Percentiles rank a stretch among this genome's conserved stretches.
Evolutionary conservation across 345 rosid genomes (phyloP).

Genomic region (Rhizophora apiculata): DNA sequence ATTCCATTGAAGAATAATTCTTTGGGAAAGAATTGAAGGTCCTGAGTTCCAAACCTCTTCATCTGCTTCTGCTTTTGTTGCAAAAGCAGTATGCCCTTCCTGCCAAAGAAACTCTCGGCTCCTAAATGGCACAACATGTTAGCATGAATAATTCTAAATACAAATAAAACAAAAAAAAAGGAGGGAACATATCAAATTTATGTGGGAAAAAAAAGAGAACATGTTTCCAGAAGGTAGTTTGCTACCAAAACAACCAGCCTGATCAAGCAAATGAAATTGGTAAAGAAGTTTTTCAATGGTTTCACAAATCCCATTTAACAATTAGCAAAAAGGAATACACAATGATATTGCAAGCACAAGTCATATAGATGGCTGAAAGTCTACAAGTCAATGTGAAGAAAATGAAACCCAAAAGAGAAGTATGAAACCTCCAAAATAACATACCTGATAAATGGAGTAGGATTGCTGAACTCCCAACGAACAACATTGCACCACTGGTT

Average conservation of each 20-base stretch:
- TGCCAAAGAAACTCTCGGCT: constrained; percentile 99
- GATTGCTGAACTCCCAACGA: constrained; percentile 98
- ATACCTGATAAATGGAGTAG: constrained; percentile 97
- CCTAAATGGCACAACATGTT: constrained; percentile 35
- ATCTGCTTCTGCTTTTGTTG: constrained; percentile 81
- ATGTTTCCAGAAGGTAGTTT: not conserved
- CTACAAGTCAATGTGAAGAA: not conserved
- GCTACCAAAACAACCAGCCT: no score
- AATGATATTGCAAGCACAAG: not conserved
- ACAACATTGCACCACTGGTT: constrained; percentile 99
- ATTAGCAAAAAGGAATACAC: no score
- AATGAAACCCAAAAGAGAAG: not conserved
- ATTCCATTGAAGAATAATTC: not conserved
- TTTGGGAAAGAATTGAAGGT: constrained; percentile 11
- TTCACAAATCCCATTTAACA: no score
- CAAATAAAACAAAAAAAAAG: not conserved
- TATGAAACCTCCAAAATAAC: not conserved
- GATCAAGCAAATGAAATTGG: no score
- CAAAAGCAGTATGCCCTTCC: constrained; percentile 98
- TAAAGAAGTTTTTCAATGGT: no score
- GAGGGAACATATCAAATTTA: not conserved
- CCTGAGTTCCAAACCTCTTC: constrained; percentile 53
- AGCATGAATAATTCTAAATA: not conserved
- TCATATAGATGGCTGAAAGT: not conserved
- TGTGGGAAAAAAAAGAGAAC: not conserved